A percentile compares a stretch with the other conserved stretches of the same genome.
Evolutionary conservation across 495 filamentous ascomycete species (phyloP).

Genomic region (Lasiosphaeria hispida): DNA sequence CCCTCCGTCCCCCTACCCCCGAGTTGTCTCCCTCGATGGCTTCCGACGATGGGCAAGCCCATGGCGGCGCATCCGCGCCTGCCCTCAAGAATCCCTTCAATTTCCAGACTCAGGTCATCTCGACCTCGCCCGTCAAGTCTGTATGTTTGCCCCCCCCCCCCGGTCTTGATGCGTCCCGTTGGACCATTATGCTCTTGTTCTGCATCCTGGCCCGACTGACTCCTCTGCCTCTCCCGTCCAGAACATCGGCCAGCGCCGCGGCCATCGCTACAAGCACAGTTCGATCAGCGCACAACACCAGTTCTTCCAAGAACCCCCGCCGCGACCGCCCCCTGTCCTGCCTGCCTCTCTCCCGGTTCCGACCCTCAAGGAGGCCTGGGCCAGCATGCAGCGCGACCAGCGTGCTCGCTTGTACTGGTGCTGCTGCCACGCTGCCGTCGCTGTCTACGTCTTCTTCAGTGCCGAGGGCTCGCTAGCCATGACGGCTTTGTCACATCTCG

Average conservation of each 20-base stretch:
- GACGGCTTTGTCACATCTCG: conserved; percentile 87
- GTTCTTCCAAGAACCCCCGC: conserved; percentile 93
- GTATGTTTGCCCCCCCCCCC: conserved; percentile 51
- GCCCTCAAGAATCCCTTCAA: conserved; percentile 73
- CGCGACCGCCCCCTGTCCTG: conserved; percentile 78
- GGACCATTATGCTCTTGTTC: background rate
- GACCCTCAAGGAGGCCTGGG: conserved; percentile 78
- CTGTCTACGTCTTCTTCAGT: conserved; percentile 78
- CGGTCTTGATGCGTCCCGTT: background rate
- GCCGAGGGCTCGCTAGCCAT: conserved; percentile 86
- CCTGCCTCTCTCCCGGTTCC: conserved; percentile 95
- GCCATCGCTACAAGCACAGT: conserved; percentile 97
- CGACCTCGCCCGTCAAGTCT: conserved; percentile 76
- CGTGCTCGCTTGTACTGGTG: conserved; percentile 83
- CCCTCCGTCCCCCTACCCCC: conserved; percentile 26
- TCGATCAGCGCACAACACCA: conserved; percentile 83
- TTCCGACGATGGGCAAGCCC: conserved; percentile 27
- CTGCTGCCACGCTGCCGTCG: conserved; percentile 77
- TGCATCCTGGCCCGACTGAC: background rate
- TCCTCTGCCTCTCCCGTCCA: conserved; percentile 26
- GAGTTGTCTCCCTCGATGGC: conserved; percentile 34
- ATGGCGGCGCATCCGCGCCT: conserved; percentile 32
- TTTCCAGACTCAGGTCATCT: conserved; percentile 81
- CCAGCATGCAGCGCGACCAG: conserved; percentile 84
- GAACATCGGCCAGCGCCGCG: conserved; percentile 86